phyloP scores from a whole-genome alignment of 495 filamentous ascomycete species.

The Aspergillus hancockii region DNA sequence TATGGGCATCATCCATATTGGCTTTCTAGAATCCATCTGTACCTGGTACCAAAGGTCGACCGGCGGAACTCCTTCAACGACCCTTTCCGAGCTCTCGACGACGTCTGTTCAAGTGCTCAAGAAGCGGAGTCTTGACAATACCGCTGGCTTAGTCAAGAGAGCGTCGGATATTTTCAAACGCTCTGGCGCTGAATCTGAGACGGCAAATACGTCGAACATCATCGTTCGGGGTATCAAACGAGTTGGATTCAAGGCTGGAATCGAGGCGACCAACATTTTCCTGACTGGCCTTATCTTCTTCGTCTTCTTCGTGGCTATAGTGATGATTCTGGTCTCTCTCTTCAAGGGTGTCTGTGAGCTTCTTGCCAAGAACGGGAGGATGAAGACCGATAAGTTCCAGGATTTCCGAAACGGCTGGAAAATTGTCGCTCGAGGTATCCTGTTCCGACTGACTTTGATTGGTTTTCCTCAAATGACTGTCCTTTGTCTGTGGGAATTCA shows the following conservation, averaged over 20 bases:
- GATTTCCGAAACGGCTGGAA: slow-evolving; percentile 95
- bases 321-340: slow-evolving; percentile 68
- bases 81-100: slow-evolving; percentile 70
- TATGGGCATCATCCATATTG: slow-evolving; percentile 91
- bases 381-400: slow-evolving; percentile 84
- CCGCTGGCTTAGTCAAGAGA: slow-evolving; percentile 45
- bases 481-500: slow-evolving; percentile 94
- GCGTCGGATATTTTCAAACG: slow-evolving; percentile 51
- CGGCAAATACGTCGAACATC: slow-evolving; percentile 56
- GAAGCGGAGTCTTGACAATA: slow-evolving; percentile 47
- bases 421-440: slow-evolving; percentile 83
- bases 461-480: slow-evolving; percentile 92
- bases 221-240: slow-evolving; percentile 84
- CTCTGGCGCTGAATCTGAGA: slow-evolving; percentile 43
- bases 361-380: slow-evolving; percentile 68
- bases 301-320: slow-evolving; percentile 73
- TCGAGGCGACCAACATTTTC: slow-evolving; percentile 93
- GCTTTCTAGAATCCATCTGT: slow-evolving; percentile 83
- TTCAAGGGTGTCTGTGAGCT: slow-evolving; percentile 83
- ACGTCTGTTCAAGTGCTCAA: slow-evolving; percentile 83
- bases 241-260: slow-evolving; percentile 80
- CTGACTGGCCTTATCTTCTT: slow-evolving; percentile 91
- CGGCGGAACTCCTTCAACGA: slow-evolving; percentile 79
- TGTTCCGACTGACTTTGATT: slow-evolving; percentile 87
- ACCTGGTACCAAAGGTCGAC: slow-evolving; percentile 97